Evolutionary conservation across 1,139 yeast species (phyloP).

Genomic region (Diutina mesorugosa): DNA sequence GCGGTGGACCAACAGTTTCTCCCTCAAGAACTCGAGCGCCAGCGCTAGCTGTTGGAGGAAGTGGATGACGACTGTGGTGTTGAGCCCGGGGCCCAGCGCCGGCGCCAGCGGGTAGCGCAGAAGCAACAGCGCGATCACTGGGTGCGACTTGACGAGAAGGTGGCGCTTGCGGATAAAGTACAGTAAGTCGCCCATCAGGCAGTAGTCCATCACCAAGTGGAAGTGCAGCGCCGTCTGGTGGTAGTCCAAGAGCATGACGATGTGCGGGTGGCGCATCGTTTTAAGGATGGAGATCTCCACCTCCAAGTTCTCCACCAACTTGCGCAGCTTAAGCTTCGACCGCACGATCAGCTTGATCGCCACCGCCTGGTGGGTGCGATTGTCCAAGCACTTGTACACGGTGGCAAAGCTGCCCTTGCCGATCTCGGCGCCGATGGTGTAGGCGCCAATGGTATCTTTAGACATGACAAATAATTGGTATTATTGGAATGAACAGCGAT

Average conservation of each 20-base stretch:
- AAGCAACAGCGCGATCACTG: slow-evolving; percentile 63
- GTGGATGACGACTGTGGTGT: slow-evolving; percentile 67
- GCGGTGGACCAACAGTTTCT: slow-evolving; percentile 78
- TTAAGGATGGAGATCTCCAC: slow-evolving; percentile 81
- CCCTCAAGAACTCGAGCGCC: slow-evolving; percentile 70
- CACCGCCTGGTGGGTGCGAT: slow-evolving; percentile 42
- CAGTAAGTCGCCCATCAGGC: slow-evolving; percentile 88
- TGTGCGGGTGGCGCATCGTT: slow-evolving; percentile 83
- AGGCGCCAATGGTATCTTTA: slow-evolving; percentile 21
- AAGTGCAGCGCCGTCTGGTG: slow-evolving; percentile 69
- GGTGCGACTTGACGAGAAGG: slow-evolving; percentile 64
- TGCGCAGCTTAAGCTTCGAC: slow-evolving; percentile 72
- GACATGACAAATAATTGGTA: background rate
- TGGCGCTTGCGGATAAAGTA: slow-evolving; percentile 70
- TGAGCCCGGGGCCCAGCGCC: slow-evolving; percentile 65
- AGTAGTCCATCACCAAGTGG: slow-evolving; percentile 93
- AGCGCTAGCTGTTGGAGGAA: slow-evolving; percentile 78
- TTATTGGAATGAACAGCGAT: too few relatives aligned
- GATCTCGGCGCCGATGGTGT: slow-evolving; percentile 57
- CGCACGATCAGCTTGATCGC: slow-evolving; percentile 85
- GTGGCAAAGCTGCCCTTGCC: slow-evolving; percentile 95
- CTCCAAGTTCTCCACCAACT: slow-evolving; percentile 79
- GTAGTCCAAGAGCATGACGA: slow-evolving; percentile 75
- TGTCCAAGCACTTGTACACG: slow-evolving; percentile 48
- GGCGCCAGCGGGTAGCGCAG: slow-evolving; percentile 59